phyloP scores from a whole-genome alignment of 768 basidiomycete genomes.

The Cyclocybe cylindracea region DNA sequence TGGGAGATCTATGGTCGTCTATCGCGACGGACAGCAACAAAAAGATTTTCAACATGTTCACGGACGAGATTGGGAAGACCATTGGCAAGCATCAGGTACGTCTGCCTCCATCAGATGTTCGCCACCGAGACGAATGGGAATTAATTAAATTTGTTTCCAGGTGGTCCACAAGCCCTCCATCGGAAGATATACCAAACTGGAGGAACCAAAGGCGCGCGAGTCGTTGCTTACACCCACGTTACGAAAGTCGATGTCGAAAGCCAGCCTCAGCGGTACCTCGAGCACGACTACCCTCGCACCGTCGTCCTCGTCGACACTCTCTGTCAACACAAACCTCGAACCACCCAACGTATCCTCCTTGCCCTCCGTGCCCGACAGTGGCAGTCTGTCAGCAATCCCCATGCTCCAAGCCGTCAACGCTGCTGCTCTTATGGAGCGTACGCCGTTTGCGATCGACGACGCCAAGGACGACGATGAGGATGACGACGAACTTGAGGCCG shows the following conservation, averaged over 20 bases:
- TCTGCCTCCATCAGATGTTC: background rate
- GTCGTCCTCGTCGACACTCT: constrained; percentile 51
- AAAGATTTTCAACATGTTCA: constrained; percentile 90
- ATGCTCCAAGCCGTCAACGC: constrained; percentile 77
- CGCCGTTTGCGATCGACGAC: constrained; percentile 97
- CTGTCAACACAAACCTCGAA: constrained; percentile 43
- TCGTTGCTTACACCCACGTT: constrained; percentile 76
- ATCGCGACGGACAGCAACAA: constrained; percentile 92
- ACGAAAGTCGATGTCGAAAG: constrained; percentile 58
- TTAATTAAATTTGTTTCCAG: constrained; percentile 28
- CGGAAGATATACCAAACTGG: constrained; percentile 78
- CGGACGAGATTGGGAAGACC: constrained; percentile 92
- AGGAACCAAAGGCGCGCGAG: constrained; percentile 89
- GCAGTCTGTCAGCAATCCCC: constrained; percentile 55
- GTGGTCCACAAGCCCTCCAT: constrained; percentile 81
- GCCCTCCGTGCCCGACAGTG: constrained; percentile 35
- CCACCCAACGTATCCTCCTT: constrained; percentile 23
- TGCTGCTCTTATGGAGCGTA: constrained; percentile 87
- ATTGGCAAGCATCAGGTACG: constrained; percentile 88
- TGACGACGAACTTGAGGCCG: constrained; percentile 62
- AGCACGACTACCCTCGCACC: constrained; percentile 29
- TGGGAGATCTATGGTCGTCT: constrained; percentile 86
- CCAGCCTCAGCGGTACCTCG: constrained; percentile 38
- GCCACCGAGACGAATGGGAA: background rate
- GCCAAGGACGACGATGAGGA: constrained; percentile 79